These are phyloP conservation scores for Tricholoma sp. DNA, from an alignment of 768 basidiomycete genomes.

Conservation along the genomic window DNA sequence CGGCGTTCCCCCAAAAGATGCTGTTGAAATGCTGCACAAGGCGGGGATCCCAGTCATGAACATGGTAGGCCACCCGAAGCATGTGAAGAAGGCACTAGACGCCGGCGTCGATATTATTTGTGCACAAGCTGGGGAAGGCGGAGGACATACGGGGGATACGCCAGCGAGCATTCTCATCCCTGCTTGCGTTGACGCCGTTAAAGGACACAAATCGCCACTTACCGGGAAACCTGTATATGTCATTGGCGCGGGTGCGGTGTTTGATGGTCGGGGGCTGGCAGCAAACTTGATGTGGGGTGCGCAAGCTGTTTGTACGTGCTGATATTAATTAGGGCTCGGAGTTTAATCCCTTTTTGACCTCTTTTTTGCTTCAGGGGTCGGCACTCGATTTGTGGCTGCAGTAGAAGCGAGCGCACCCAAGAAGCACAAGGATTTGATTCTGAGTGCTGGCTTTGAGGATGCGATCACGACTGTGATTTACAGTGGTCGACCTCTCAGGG, in stretches of 20 bases:
- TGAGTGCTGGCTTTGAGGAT: constrained; percentile 73
- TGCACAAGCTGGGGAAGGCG: constrained; percentile 90
- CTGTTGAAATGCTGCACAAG: constrained; percentile 76
- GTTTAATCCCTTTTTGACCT: neutral
- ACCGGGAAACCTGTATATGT: constrained; percentile 84
- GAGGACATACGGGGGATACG: constrained; percentile 82
- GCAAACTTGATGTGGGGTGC: constrained; percentile 90
- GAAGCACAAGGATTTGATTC: constrained; percentile 74
- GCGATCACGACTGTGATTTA: constrained; percentile 82
- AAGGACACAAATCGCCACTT: constrained; percentile 70
- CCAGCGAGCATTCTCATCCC: constrained; percentile 86
- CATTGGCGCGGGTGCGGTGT: constrained; percentile 88
- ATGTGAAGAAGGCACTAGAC: constrained; percentile 74
- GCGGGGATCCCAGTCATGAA: constrained; percentile 90
- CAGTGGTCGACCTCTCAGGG: constrained; percentile 85
- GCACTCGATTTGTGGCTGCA: constrained; percentile 82
- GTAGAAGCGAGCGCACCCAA: constrained; percentile 79
- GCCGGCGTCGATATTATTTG: constrained; percentile 91
- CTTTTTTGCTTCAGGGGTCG: constrained; percentile 50
- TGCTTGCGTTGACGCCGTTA: constrained; percentile 81
- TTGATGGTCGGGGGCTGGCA: constrained; percentile 81
- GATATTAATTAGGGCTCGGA: constrained; percentile 14
- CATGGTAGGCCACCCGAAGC: constrained; percentile 96
- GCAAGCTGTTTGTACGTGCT: constrained; percentile 68
- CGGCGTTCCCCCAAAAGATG: constrained; percentile 78